Evolutionary conservation across 108 stramenopile genomes (phyloP).

Genomic region (Ochromonas danica): DNA sequence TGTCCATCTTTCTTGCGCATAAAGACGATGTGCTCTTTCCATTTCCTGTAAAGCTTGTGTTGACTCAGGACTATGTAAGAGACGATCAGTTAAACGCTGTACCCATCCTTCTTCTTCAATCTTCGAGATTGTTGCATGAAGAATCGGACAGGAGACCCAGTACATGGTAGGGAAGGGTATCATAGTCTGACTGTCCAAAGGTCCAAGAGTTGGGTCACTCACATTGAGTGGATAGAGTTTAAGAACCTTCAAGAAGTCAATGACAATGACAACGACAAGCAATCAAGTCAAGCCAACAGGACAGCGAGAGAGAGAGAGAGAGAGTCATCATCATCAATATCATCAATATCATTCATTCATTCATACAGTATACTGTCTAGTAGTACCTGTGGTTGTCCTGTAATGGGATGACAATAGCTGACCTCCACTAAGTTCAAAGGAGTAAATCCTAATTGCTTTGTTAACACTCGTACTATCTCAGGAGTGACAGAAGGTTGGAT

Average conservation of each 20-base stretch:
- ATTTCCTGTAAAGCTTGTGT: background rate
- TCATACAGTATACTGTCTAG: too few relatives aligned
- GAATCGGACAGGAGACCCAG: constrained; percentile 26
- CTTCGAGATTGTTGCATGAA: background rate
- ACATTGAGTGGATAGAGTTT: background rate
- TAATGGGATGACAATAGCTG: background rate
- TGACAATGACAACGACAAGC: background rate
- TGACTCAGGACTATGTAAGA: background rate
- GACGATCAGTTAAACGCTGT: background rate
- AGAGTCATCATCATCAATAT: too few relatives aligned
- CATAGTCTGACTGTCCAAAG: background rate
- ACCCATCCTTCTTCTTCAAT: constrained; percentile 32
- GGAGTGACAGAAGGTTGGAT: too few relatives aligned
- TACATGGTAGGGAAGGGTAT: constrained; percentile 27
- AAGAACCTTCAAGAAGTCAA: too few relatives aligned
- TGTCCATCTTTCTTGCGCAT: constrained; percentile 20
- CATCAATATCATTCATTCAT: too few relatives aligned
- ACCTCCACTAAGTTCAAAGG: background rate
- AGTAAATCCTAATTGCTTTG: background rate
- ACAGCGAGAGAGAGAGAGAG: too few relatives aligned
- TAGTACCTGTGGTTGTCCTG: too few relatives aligned
- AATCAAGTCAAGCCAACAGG: background rate
- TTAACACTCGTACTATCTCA: too few relatives aligned
- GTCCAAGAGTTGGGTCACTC: background rate
- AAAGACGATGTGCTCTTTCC: constrained; percentile 2